These are phyloP conservation scores for Lentinula aciculospora DNA, from an alignment of 768 basidiomycete genomes.

Conservation along the genomic window DNA sequence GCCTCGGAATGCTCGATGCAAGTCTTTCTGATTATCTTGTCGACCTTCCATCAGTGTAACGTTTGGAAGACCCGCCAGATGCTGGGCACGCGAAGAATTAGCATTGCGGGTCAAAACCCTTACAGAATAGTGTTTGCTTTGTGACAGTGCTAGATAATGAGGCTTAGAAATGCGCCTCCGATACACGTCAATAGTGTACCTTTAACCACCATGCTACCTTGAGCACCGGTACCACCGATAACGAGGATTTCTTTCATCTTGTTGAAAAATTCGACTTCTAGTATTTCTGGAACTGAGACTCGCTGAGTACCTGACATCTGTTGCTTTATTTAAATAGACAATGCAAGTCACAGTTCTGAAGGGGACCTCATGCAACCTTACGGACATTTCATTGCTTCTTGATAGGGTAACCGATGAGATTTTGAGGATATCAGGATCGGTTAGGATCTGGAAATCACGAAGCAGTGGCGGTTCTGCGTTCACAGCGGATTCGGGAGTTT, in stretches of 20 bases:
- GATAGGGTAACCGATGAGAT: too few relatives aligned
- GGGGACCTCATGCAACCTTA: too few relatives aligned
- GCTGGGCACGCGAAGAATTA: not conserved
- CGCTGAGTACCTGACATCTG: too few relatives aligned
- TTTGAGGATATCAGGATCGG: too few relatives aligned
- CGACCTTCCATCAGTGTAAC: not conserved
- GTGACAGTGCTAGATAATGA: not conserved
- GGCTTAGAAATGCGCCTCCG: too few relatives aligned
- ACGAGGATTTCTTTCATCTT: not conserved
- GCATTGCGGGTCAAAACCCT: not conserved
- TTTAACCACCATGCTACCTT: not conserved
- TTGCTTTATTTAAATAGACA: too few relatives aligned
- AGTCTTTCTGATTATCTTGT: not conserved
- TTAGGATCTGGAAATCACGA: too few relatives aligned
- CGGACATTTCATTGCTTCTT: too few relatives aligned
- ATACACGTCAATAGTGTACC: not conserved
- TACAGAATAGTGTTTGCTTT: not conserved
- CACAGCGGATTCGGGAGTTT: too few relatives aligned
- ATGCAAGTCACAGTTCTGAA: too few relatives aligned
- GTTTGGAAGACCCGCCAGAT: not conserved
- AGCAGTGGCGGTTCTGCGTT: too few relatives aligned
- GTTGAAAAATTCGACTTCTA: not conserved
- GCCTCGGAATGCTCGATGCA: not conserved
- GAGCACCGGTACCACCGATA: not conserved
- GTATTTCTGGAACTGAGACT: too few relatives aligned